Base-by-base conservation (phyloP, 1,139 yeast species). In the Nakaseomyces uthaithaninus region DNA sequence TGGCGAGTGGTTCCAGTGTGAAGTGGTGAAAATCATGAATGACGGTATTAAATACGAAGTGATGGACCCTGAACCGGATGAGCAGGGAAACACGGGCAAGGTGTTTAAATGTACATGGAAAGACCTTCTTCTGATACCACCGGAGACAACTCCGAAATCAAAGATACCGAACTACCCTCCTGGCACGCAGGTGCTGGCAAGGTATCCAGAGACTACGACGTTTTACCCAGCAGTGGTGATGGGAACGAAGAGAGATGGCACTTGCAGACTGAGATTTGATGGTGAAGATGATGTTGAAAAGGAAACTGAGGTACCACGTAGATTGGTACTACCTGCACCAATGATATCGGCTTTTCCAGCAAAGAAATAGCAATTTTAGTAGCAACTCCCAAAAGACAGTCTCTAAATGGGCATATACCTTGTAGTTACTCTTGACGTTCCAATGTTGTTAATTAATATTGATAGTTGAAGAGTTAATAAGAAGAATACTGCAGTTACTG, bases 281-380 rank as follows among this genome's bases (percentile, higher is more conserved):
- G 99, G 98, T 6, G 99, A 91, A 60, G 98, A 91, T 55, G 98
- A 93, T 55, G 95, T 80, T 2, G 91, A 85, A 42, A 91, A 91
- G 61, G 96, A 89, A 57, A 91, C 96, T 0, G 95, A 87, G 53
- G 97, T 91, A 2, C 87, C 80, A 44, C 68, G 97, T 49, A 66
- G 89, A 43, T 69, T 83, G 44, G 97, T 89, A 3, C 66, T 89
- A 33, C 93, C 94, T 3, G 77, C 70, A 49, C 91, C 93, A 6
- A 57, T 53, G 30, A 43, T 49, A 4, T 55, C 58, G 3, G 45
- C 53, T 12, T 33, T 7, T 17, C 17, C 39, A 22, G 14, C 17
- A 6, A 35, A 35, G 14, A 35, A 26, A 17, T 28, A 10, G 16
- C 10, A 20, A n/a, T 14, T 18, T 20, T 22, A 12, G n/a, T n/a